These are phyloP conservation scores for Psilocybe cubensis DNA, from an alignment of 768 basidiomycete species.

Conservation along the genomic window DNA sequence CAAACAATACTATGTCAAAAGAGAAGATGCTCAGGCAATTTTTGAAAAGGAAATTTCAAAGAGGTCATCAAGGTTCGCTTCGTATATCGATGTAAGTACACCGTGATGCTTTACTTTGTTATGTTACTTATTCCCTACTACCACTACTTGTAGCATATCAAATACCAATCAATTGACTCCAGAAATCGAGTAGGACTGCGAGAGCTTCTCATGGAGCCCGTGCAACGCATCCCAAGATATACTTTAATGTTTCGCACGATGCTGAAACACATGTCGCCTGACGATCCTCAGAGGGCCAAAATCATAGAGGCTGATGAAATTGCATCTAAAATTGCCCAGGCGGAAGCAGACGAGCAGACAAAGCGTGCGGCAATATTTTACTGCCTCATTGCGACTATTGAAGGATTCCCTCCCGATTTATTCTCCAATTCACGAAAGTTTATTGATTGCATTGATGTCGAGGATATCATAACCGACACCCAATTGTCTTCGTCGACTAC, in stretches of 20 bases:
- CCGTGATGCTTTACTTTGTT: constrained; percentile 3
- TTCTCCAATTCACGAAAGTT: constrained; percentile 88
- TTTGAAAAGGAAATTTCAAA: constrained; percentile 85
- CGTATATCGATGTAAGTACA: constrained; percentile 80
- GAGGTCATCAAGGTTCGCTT: constrained; percentile 79
- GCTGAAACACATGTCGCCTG: constrained; percentile 84
- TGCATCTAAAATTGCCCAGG: constrained; percentile 88
- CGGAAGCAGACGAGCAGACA: constrained; percentile 91
- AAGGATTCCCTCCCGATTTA: constrained; percentile 89
- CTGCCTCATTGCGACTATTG: constrained; percentile 81
- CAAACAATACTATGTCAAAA: constrained; percentile 87
- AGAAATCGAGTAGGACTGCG: constrained; percentile 86
- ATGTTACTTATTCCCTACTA: constrained; percentile 9
- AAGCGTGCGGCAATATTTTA: constrained; percentile 89
- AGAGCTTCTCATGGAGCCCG: constrained; percentile 94
- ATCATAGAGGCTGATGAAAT: constrained; percentile 85
- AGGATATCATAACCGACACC: constrained; percentile 69
- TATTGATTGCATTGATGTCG: constrained; percentile 92
- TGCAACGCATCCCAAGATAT: constrained; percentile 94
- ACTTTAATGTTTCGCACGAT: constrained; percentile 92
- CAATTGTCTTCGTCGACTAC: constrained; percentile 47
- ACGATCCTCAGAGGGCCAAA: constrained; percentile 78
- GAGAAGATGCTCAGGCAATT: constrained; percentile 89
- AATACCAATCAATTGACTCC: constrained; percentile 77
- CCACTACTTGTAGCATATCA: constrained; percentile 63